Evolutionary conservation across 208 protist genomes (phyloP), one percentile per base, ranked within the genome.

Genomic region (Leishmania tropica): DNA sequence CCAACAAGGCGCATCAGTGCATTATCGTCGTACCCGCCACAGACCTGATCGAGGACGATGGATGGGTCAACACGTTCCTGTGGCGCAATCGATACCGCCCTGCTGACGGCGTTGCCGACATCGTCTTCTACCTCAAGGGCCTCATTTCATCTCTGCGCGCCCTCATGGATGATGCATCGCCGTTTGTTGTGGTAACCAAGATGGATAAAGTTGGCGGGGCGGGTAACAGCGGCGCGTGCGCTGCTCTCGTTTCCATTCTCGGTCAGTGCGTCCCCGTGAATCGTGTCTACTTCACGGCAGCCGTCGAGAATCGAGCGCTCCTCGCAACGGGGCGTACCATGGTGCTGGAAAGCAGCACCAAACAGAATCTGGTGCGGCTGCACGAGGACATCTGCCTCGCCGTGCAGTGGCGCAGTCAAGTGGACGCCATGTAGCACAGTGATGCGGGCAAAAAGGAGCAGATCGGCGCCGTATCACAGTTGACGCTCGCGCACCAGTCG

Each of bases 171-270:
- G 92, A 95, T 82, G 78, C 80, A 11, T 82, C 89, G 7, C 90
- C 90, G 0, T 96, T 94, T 88, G 85, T 97, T 40, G 88, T 95
- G 11, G 83, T 97, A 17, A 91, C 87, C 7, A 94, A 96, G 79
- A 97, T 97, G 94, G 94, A 97, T 86, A 85, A 90, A 68, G 84
- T 97, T 71, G 92, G 94, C 65, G 94, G 94, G 0, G 85, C 84
- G 47, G 89, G 86, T 76, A 89, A 88, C 73, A 60, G 74, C 7
- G 70, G 76, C 1, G 87, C 92, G 31, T 78, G 87, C 28, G 74
- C 85, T 6, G 83, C 87, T 2, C 81, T 97, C 35, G 73, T 81
- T 48, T 78, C 86, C 15, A 60, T 93, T 3, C 80, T 97, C 62
- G 76, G 78, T 15, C 88, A 89, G 68, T 95, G 92, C 71, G 84